phyloP scores from a whole-genome alignment of 2,329 filamentous ascomycete genomes.

The Thelonectria olida region DNA sequence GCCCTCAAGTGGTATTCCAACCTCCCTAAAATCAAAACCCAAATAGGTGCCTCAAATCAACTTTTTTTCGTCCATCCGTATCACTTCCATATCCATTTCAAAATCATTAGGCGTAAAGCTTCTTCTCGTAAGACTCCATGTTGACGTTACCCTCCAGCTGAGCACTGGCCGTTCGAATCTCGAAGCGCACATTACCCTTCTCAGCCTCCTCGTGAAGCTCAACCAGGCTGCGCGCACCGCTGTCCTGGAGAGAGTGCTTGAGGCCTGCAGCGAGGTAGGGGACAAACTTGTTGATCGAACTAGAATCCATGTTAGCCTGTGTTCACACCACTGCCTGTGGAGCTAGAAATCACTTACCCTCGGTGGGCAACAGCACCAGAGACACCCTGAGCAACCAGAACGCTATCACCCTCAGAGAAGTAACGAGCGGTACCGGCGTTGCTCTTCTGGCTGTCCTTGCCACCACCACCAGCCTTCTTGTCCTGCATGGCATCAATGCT shows the following conservation, averaged over 20 bases:
- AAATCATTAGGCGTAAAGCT: slow-evolving; percentile 85
- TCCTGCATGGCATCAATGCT: slow-evolving; percentile 99
- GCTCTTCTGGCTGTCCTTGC: slow-evolving; percentile 77
- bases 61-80: slow-evolving; percentile 27
- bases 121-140: slow-evolving; percentile 99
- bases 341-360: slow-evolving; percentile 56
- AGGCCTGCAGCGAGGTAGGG: slow-evolving; percentile 95
- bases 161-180: slow-evolving; percentile 92
- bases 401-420: slow-evolving; percentile 95
- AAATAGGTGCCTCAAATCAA: slow-evolving; percentile 23
- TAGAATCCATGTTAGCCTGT: slow-evolving; percentile 46
- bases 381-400: slow-evolving; percentile 96
- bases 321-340: not conserved
- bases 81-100: slow-evolving; percentile 26
- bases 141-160: slow-evolving; percentile 97
- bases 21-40: slow-evolving; percentile 30
- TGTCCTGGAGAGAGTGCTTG: slow-evolving; percentile 97
- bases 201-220: slow-evolving; percentile 80
- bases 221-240: slow-evolving; percentile 82
- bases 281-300: slow-evolving; percentile 92
- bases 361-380: slow-evolving; percentile 85
- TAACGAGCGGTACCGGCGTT: slow-evolving; percentile 98
- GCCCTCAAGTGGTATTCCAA: slow-evolving; percentile 29
- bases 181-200: slow-evolving; percentile 84
- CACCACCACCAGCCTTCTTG: slow-evolving; percentile 86